These are phyloP conservation scores for Hansfordia pulvinata DNA, from an alignment of 2,329 filamentous ascomycete genomes.

Conservation along the genomic window DNA sequence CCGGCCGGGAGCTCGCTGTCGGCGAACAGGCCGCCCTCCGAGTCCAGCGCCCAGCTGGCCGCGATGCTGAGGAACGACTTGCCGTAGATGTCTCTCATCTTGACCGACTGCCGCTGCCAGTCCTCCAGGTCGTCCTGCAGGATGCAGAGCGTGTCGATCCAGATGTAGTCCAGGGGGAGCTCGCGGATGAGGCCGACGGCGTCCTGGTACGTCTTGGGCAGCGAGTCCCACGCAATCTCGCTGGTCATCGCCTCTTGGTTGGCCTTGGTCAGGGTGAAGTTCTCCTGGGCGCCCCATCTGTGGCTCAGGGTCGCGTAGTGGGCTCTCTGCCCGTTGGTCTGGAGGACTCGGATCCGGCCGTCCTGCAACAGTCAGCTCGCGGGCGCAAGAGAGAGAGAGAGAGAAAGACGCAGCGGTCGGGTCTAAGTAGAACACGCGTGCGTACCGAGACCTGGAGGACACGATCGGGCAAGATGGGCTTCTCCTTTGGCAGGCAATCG, in stretches of 20 bases:
- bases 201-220: slow-evolving; percentile 12
- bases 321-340: slow-evolving; percentile 1
- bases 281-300: slow-evolving; percentile 4
- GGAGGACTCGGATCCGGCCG: slow-evolving; percentile 2
- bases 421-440: background rate
- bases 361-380: too few species aligned
- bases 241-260: slow-evolving; percentile 2
- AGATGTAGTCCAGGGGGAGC: slow-evolving; percentile 13
- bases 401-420: too few species aligned
- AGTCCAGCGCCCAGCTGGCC: slow-evolving; percentile 3
- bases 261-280: slow-evolving; percentile 2
- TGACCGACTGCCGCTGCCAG: slow-evolving; percentile 11
- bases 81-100: slow-evolving; percentile 8
- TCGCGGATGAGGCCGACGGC: slow-evolving; percentile 11
- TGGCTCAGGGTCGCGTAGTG: slow-evolving; percentile 5
- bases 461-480: slow-evolving; percentile 2
- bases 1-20: background rate
- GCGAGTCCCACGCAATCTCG: slow-evolving; percentile 1
- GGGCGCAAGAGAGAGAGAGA: too few species aligned
- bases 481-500: slow-evolving; percentile 1
- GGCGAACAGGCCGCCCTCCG: slow-evolving; percentile 2
- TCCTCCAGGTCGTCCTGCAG: slow-evolving; percentile 14
- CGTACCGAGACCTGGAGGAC: slow-evolving; percentile 3
- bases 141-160: slow-evolving; percentile 20
- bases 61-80: slow-evolving; percentile 8